phyloP scores from a whole-genome alignment of 192 early-diverging fungal genomes.

The Coemansia sp. region DNA sequence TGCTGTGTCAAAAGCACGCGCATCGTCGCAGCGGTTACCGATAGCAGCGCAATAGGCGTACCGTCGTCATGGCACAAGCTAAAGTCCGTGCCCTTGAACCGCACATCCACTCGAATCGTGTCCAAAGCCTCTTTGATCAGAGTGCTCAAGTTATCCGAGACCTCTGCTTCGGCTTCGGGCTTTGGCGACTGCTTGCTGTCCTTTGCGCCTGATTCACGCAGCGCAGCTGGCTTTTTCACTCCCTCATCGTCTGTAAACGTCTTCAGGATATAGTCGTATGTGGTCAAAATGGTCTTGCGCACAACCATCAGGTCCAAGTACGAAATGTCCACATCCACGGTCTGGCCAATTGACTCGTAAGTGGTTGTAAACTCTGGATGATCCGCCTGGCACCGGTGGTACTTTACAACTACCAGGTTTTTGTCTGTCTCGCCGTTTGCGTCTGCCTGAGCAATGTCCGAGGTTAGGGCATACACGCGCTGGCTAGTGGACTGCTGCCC shows the following conservation, averaged over 20 bases:
- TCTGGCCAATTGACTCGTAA: conserved; percentile 78
- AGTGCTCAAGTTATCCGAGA: conserved; percentile 20
- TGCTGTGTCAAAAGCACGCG: conserved; percentile 59
- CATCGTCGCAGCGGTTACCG: conserved; percentile 71
- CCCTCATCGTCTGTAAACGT: conserved; percentile 60
- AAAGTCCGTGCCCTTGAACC: conserved; percentile 77
- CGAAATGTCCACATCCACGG: conserved; percentile 75
- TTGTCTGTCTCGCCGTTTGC: conserved; percentile 52
- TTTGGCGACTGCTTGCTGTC: conserved; percentile 1
- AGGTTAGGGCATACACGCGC: conserved; percentile 48
- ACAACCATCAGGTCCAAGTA: conserved; percentile 81
- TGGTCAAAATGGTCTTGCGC: conserved; percentile 75
- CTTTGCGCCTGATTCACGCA: background rate
- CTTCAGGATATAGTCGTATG: conserved; percentile 81
- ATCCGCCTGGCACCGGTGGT: conserved; percentile 66
- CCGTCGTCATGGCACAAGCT: conserved; percentile 78
- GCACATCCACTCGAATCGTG: conserved; percentile 75
- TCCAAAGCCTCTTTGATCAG: conserved; percentile 51
- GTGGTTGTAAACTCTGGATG: conserved; percentile 72
- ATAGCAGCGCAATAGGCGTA: conserved; percentile 65
- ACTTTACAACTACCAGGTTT: conserved; percentile 71
- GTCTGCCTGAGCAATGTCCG: conserved; percentile 53
- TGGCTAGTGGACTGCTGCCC: background rate
- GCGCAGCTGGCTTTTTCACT: background rate
- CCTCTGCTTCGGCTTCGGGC: background rate